Conservation (phyloP, 1,139 yeast genomes). For the Yamadazyma conglobata region DNA sequence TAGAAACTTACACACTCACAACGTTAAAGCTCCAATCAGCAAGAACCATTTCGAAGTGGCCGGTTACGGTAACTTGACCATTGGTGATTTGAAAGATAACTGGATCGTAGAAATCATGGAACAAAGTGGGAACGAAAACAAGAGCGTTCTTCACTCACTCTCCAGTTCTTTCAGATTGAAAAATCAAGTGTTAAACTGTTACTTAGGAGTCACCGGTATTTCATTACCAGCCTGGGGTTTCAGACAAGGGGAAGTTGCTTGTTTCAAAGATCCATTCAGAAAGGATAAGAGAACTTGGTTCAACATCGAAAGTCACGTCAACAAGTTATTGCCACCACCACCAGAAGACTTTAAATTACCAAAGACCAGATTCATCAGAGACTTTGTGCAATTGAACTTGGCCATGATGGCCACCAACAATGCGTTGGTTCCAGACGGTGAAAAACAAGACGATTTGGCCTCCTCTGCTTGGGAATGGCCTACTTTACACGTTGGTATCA, state of each 20-base stretch:
- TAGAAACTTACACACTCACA: constrained; percentile 88
- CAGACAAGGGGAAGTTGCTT: constrained; percentile 94
- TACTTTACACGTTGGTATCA: constrained; percentile 81
- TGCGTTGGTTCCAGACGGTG: constrained; percentile 75
- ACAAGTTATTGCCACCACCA: constrained; percentile 70
- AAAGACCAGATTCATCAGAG: constrained; percentile 77
- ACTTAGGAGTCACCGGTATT: constrained; percentile 78
- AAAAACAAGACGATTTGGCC: constrained; percentile 88
- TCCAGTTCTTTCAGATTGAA: constrained; percentile 81
- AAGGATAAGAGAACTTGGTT: constrained; percentile 98
- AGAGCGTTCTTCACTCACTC: constrained; percentile 72
- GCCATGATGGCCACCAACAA: constrained; percentile 99
- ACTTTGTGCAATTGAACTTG: constrained; percentile 86
- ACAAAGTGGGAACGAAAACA: constrained; percentile 69
- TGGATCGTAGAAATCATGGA: constrained; percentile 90
- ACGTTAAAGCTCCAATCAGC: constrained; percentile 75
- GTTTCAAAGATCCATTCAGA: constrained; percentile 69
- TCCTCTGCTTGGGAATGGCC: constrained; percentile 99
- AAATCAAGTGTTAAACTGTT: constrained; percentile 69
- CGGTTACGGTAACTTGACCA: constrained; percentile 80
- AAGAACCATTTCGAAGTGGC: constrained; percentile 79
- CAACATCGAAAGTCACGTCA: constrained; percentile 87
- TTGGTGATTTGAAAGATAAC: constrained; percentile 90
- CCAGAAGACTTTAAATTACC: constrained; percentile 75
- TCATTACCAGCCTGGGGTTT: constrained; percentile 96